Evolutionary conservation across 2,329 filamentous ascomycete genomes (phyloP).

Genomic region (Phaeosphaeria sp.): DNA sequence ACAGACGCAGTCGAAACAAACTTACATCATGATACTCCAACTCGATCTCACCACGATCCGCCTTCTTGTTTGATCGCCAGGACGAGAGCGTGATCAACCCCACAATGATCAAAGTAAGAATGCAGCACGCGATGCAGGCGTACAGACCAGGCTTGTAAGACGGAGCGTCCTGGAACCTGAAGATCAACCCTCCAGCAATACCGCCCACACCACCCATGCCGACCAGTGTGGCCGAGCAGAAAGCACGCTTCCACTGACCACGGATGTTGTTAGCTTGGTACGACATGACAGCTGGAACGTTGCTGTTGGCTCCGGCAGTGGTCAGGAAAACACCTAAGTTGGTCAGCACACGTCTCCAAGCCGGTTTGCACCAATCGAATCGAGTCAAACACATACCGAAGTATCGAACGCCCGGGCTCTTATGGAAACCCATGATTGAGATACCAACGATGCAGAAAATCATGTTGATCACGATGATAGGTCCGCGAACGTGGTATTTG

Average conservation of each 20-base stretch:
- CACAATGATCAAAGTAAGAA: constrained; percentile 47
- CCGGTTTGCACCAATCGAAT: constrained; percentile 38
- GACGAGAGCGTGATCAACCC: constrained; percentile 42
- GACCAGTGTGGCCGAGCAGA: constrained; percentile 77
- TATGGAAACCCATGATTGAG: constrained; percentile 74
- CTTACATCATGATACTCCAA: constrained; percentile 49
- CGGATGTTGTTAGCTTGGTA: constrained; percentile 90
- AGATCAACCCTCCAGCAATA: constrained; percentile 77
- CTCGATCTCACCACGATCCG: constrained; percentile 51
- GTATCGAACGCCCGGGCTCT: constrained; percentile 66
- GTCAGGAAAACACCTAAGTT: constrained; percentile 70
- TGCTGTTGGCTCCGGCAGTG: constrained; percentile 79
- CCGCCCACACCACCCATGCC: constrained; percentile 80
- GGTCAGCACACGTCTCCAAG: background rate
- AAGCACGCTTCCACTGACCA: constrained; percentile 87
- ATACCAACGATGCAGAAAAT: constrained; percentile 72
- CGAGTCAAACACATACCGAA: constrained; percentile 65
- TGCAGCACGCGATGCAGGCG: constrained; percentile 47
- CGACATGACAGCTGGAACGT: constrained; percentile 75
- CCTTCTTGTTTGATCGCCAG: constrained; percentile 44
- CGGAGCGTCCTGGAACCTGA: constrained; percentile 56
- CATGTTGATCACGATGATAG: constrained; percentile 71
- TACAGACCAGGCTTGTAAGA: constrained; percentile 47
- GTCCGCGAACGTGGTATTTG: constrained; percentile 69
- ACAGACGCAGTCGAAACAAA: constrained; percentile 2